phyloP scores from a whole-genome alignment of 2,329 filamentous ascomycete genomes.

The Colletotrichum tamarilloi region DNA sequence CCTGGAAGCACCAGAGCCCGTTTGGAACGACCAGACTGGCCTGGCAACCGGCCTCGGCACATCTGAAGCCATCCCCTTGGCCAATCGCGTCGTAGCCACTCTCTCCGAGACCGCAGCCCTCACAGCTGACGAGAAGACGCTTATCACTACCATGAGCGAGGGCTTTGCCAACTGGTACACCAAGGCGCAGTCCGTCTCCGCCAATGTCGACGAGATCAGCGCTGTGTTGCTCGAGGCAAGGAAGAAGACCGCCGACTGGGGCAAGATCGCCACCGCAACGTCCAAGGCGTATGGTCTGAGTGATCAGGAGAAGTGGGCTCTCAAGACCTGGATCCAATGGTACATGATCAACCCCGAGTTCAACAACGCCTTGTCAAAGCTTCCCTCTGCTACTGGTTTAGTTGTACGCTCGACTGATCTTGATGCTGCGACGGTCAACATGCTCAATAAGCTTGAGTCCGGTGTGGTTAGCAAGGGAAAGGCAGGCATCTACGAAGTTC shows the following conservation, averaged over 20 bases:
- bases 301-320: not conserved
- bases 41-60: not conserved
- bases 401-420: not conserved
- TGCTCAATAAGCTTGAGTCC: not conserved
- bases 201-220: not conserved
- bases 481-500: not conserved
- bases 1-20: not conserved
- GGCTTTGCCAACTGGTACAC: not conserved
- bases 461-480: not conserved
- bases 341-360: not conserved
- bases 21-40: not conserved
- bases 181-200: not conserved
- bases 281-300: not conserved
- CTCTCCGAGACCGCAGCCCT: not conserved
- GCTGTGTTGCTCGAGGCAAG: not conserved
- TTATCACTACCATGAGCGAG: not conserved
- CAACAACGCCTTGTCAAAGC: not conserved
- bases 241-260: not conserved
- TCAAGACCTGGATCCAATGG: not conserved
- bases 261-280: not conserved
- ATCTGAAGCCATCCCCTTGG: not conserved
- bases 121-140: not conserved
- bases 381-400: not conserved
- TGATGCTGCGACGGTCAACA: not conserved
- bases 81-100: not conserved